phyloP scores from a whole-genome alignment of 371 early-diverging fungal genomes.

The Syncephalastrum racemosum region DNA sequence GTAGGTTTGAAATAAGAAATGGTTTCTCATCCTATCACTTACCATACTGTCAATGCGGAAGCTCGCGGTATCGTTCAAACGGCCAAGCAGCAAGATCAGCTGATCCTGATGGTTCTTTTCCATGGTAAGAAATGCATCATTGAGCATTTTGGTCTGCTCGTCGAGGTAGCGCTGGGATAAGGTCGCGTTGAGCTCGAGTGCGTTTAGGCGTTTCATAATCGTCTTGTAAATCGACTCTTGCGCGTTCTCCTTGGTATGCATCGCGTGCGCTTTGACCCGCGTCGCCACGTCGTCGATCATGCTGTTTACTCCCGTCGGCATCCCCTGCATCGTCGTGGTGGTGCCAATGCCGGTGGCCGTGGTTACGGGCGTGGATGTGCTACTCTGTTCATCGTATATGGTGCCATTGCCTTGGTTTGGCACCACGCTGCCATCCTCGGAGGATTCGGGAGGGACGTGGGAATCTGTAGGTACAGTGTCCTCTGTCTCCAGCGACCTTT shows the following conservation, averaged over 20 bases:
- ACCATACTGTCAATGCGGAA: conserved; percentile 60
- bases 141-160: conserved; percentile 79
- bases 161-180: conserved; percentile 80
- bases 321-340: conserved; percentile 11
- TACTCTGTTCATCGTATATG: too few relatives aligned
- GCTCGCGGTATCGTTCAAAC: conserved; percentile 65
- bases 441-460: too few relatives aligned
- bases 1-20: too few relatives aligned
- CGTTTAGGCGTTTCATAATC: conserved; percentile 80
- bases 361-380: not conserved
- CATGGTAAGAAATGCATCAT: conserved; percentile 68
- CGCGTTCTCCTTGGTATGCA: conserved; percentile 20
- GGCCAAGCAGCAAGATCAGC: conserved; percentile 55
- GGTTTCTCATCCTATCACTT: conserved; percentile 7
- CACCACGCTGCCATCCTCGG: too few relatives aligned
- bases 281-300: not conserved
- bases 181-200: conserved; percentile 79
- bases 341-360: not conserved
- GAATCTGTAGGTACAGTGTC: too few relatives aligned
- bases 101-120: conserved; percentile 63
- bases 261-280: not conserved
- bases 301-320: not conserved
- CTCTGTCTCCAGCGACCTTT: too few relatives aligned
- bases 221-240: conserved; percentile 87
- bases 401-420: too few relatives aligned